Evolutionary conservation across 192 early-diverging fungal genomes (phyloP).

Genomic region (Mycoemilia scoparia): DNA sequence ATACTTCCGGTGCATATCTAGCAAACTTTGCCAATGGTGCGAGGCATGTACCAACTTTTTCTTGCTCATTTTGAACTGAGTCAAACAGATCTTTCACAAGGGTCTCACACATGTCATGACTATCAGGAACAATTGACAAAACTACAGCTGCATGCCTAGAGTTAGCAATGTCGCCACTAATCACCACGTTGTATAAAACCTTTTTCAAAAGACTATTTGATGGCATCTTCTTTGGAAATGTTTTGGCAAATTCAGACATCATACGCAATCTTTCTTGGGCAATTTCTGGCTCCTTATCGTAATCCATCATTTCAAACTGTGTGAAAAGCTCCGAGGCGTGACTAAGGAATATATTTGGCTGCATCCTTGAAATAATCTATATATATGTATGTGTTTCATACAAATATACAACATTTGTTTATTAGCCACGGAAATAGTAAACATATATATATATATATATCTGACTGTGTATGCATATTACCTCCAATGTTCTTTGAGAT

Average conservation of each 20-base stretch:
- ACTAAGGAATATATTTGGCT: too few relatives aligned
- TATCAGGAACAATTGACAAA: conserved; percentile 37
- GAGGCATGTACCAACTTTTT: conserved; percentile 18
- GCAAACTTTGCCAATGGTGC: conserved; percentile 43
- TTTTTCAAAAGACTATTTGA: conserved; percentile 10
- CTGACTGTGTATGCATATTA: too few relatives aligned
- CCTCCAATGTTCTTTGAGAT: too few relatives aligned
- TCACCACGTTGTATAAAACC: conserved; percentile 26
- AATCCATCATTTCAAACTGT: not conserved
- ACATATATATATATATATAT: too few relatives aligned
- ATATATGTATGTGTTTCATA: too few relatives aligned
- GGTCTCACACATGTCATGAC: conserved; percentile 22
- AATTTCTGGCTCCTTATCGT: too few relatives aligned
- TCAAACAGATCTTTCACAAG: conserved; percentile 29
- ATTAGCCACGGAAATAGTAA: too few relatives aligned
- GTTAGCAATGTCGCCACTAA: conserved; percentile 37
- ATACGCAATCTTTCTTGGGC: conserved; percentile 8
- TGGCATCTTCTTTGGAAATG: conserved; percentile 33
- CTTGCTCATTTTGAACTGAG: conserved; percentile 11
- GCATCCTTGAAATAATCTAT: too few relatives aligned
- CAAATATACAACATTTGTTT: too few relatives aligned
- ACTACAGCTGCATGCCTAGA: conserved; percentile 55
- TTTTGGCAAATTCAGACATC: conserved; percentile 57
- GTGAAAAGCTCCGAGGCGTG: too few relatives aligned
- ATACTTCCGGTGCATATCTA: conserved; percentile 32